Evolutionary conservation across 352 stramenopile genomes (phyloP).

Genomic region (Plasmopara muralis): DNA sequence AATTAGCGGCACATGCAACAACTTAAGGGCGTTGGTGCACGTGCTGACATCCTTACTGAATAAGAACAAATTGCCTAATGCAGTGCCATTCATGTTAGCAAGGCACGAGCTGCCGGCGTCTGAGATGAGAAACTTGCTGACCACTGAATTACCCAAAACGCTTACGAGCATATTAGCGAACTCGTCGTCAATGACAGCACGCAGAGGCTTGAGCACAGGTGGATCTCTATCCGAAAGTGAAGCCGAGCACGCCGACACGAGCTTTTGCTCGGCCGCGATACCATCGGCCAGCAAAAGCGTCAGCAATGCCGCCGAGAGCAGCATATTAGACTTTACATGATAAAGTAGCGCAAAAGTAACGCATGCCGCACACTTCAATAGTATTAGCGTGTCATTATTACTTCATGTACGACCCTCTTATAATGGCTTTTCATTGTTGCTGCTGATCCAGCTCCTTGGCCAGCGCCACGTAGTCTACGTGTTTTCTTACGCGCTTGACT

Average conservation of each 20-base stretch:
- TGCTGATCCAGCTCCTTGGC: slow-evolving; percentile 42
- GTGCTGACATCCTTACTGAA: slow-evolving; percentile 29
- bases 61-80: slow-evolving; percentile 29
- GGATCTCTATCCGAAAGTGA: slow-evolving; percentile 19
- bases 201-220: slow-evolving; percentile 26
- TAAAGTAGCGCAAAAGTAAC: not conserved
- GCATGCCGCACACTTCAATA: not conserved
- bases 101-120: slow-evolving; percentile 43
- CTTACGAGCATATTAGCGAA: slow-evolving; percentile 17
- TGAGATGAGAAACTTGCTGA: slow-evolving; percentile 32
- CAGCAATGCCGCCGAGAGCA: slow-evolving; percentile 8
- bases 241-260: slow-evolving; percentile 25
- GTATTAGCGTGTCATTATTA: too few species aligned
- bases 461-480: slow-evolving; percentile 64
- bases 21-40: slow-evolving; percentile 27
- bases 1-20: slow-evolving; percentile 40
- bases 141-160: slow-evolving; percentile 25
- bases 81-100: slow-evolving; percentile 52
- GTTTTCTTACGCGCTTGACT: slow-evolving; percentile 48
- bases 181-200: slow-evolving; percentile 19
- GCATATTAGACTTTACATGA: not conserved
- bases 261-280: slow-evolving; percentile 18
- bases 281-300: slow-evolving; percentile 7
- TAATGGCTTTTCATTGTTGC: not conserved
- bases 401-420: too few species aligned